phyloP scores from a whole-genome alignment of 352 stramenopile genomes.

The Aphanomyces euteiches region DNA sequence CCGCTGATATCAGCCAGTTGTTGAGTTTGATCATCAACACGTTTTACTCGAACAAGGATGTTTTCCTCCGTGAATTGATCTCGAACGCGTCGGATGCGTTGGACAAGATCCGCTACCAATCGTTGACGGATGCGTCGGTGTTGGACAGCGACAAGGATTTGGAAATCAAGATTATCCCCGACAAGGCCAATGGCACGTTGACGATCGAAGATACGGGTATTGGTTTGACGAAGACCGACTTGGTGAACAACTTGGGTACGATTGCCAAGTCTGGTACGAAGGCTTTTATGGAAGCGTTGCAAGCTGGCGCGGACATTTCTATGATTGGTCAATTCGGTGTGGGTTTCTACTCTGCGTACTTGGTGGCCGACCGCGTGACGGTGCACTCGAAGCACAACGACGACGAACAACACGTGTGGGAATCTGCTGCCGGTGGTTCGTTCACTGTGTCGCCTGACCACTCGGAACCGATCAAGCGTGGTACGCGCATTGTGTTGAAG shows the following conservation, averaged over 20 bases:
- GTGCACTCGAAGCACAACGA: slow-evolving; percentile 99
- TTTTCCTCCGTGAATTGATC: slow-evolving; percentile 97
- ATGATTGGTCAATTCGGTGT: slow-evolving; percentile 99
- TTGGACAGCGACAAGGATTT: slow-evolving; percentile 96
- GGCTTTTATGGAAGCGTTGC: slow-evolving; percentile 99
- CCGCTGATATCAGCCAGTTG: slow-evolving; percentile 99
- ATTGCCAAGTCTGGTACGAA: slow-evolving; percentile 99
- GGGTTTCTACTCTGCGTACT: slow-evolving; percentile 99
- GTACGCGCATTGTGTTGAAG: slow-evolving; percentile 96
- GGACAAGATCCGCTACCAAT: slow-evolving; percentile 97
- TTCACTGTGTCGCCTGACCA: slow-evolving; percentile 95
- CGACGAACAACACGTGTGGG: slow-evolving; percentile 97
- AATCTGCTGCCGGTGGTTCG: slow-evolving; percentile 94
- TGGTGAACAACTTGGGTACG: slow-evolving; percentile 99
- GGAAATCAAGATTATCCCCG: slow-evolving; percentile 98
- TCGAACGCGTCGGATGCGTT: slow-evolving; percentile 96
- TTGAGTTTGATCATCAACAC: slow-evolving; percentile 98
- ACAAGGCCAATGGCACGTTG: slow-evolving; percentile 99
- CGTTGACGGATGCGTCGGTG: slow-evolving; percentile 93
- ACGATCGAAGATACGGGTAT: slow-evolving; percentile 99
- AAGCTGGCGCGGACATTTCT: slow-evolving; percentile 96
- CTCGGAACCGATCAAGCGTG: slow-evolving; percentile 80
- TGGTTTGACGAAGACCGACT: slow-evolving; percentile 99
- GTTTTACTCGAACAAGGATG: slow-evolving; percentile 99
- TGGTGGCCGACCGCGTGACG: slow-evolving; percentile 98